phyloP scores from a whole-genome alignment of 202 grass and related monocot genomes.

The Cymbopogon flexuosus region DNA sequence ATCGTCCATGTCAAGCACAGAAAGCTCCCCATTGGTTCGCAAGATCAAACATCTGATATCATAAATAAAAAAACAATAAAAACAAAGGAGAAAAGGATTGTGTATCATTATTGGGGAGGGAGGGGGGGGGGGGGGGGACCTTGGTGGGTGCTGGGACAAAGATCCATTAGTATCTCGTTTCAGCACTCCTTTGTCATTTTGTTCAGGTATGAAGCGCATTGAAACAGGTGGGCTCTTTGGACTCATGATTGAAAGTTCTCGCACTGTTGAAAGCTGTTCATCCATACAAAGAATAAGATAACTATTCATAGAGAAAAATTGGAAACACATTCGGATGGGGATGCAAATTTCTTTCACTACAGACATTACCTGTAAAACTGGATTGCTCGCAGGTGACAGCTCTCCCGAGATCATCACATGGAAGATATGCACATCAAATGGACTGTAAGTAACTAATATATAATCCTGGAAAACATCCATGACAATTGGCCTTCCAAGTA shows the following conservation, averaged over 20 bases:
- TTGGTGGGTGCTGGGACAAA: conserved; percentile 74
- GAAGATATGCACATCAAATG: conserved; percentile 99
- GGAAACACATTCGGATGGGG: not conserved
- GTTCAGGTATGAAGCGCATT: conserved; percentile 88
- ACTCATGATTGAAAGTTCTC: conserved; percentile 99
- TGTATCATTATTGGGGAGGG: not conserved
- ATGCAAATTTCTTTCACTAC: conserved; percentile 32
- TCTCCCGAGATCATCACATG: conserved; percentile 84
- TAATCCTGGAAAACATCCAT: conserved; percentile 95
- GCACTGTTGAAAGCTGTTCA: conserved; percentile 81
- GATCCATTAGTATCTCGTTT: conserved; percentile 44
- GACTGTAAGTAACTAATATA: conserved; percentile 89
- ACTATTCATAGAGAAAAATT: not conserved
- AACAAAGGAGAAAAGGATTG: conserved; percentile 31
- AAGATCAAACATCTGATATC: conserved; percentile 84
- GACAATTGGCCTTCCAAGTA: conserved; percentile 88
- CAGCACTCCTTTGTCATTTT: conserved; percentile 39
- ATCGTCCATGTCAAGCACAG: conserved; percentile 91
- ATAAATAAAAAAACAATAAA: conserved; percentile 42
- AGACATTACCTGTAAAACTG: conserved; percentile 79
- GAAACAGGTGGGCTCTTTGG: conserved; percentile 81
- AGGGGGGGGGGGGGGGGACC: conserved; percentile 36
- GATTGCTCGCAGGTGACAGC: conserved; percentile 68
- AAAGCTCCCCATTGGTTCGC: conserved; percentile 92
- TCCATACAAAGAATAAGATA: conserved; percentile 19